Evolutionary conservation across 257 asterid species (phyloP).

Genomic region (Apocynum venetum): DNA sequence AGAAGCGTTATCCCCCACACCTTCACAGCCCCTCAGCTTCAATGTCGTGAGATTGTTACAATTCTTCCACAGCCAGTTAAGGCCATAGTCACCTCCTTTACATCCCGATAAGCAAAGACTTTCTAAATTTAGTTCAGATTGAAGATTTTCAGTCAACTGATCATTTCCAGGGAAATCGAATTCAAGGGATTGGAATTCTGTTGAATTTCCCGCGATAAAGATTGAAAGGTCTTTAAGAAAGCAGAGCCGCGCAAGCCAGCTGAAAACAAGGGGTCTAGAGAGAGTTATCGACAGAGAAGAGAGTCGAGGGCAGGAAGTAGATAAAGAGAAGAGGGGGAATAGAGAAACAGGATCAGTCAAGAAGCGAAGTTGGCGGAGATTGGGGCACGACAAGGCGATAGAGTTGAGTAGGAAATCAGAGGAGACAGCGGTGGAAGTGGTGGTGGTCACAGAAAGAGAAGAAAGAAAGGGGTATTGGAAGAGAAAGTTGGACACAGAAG

Average conservation of each 20-base stretch:
- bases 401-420: conserved; percentile 34
- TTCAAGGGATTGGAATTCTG: conserved; percentile 1
- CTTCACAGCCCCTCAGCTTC: conserved; percentile 55
- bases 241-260: conserved; percentile 44
- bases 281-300: conserved; percentile 46
- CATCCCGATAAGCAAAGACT: conserved; percentile 47
- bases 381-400: conserved; percentile 49
- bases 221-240: conserved; percentile 48
- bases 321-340: conserved; percentile 36
- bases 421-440: conserved; percentile 1
- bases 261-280: conserved; percentile 44
- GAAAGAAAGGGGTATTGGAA: conserved; percentile 45
- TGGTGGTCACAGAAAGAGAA: conserved; percentile 38
- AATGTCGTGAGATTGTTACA: conserved; percentile 50
- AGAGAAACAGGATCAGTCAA: conserved; percentile 36
- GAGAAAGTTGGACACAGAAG: conserved; percentile 44
- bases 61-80: conserved; percentile 56
- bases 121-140: conserved; percentile 45
- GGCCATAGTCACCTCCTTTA: conserved; percentile 41
- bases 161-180: neutral
- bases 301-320: conserved; percentile 45
- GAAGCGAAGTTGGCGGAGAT: conserved; percentile 46
- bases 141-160: conserved; percentile 13
- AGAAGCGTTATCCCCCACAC: conserved; percentile 55
- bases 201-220: conserved; percentile 21